Conservation (phyloP, 805 yeast genomes). For the Zygosaccharomyces siamensis region DNA sequence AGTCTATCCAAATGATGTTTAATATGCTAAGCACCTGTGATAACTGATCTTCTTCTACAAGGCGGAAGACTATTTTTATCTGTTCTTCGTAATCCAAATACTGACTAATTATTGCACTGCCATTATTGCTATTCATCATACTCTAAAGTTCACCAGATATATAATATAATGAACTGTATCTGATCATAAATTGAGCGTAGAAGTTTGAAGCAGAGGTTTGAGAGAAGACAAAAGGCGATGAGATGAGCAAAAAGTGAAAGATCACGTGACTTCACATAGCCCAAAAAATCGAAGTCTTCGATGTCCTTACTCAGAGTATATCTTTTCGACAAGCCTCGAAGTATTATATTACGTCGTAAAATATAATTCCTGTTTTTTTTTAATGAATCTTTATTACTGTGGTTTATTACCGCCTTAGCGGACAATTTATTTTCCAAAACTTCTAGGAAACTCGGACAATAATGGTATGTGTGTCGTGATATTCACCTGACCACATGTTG, state of each 20-base stretch:
- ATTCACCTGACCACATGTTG: too few species aligned
- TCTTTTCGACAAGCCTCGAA: too few species aligned
- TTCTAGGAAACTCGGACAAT: too few species aligned
- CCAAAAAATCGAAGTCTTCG: too few species aligned
- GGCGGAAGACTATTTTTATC: constrained; percentile 11
- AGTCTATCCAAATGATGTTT: constrained; percentile 7
- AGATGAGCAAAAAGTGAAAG: not conserved
- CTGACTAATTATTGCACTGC: constrained; percentile 9
- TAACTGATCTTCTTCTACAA: constrained; percentile 14
- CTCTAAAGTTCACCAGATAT: not conserved
- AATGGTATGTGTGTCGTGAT: too few species aligned
- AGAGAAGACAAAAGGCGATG: constrained; percentile 3
- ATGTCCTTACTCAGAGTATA: too few species aligned
- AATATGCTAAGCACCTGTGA: constrained; percentile 17
- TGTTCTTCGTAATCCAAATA: constrained; percentile 15
- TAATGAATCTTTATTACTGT: too few species aligned
- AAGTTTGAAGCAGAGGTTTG: not conserved
- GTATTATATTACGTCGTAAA: too few species aligned
- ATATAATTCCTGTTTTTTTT: too few species aligned
- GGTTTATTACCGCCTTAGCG: too few species aligned
- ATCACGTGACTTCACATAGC: not conserved
- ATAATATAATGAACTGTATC: not conserved
- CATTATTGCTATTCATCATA: not conserved
- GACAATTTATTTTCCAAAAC: too few species aligned
- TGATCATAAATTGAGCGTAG: not conserved